A percentile compares a stretch with the other conserved stretches of the same genome.
These are phyloP conservation scores for Lentinus tigrinus DNA, from an alignment of 768 basidiomycete genomes.

Conservation along the genomic window DNA sequence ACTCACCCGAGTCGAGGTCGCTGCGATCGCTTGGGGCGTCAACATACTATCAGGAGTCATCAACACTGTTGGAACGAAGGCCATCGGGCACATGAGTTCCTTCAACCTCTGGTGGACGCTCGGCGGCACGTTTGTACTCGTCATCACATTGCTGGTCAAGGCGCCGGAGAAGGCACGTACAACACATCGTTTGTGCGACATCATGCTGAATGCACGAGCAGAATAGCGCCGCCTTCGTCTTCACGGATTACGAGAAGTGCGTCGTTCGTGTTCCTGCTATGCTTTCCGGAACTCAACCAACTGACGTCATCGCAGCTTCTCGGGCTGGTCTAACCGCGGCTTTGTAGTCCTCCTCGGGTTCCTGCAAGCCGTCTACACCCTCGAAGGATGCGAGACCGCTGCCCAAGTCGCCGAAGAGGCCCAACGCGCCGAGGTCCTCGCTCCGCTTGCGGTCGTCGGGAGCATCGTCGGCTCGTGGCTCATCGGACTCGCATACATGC, in stretches of 20 bases:
- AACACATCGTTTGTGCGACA: not conserved
- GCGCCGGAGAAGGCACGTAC: conserved; percentile 47
- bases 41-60: conserved; percentile 54
- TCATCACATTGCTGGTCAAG: conserved; percentile 55
- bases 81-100: conserved; percentile 52
- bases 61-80: conserved; percentile 57
- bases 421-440: conserved; percentile 52
- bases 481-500: conserved; percentile 56
- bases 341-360: conserved; percentile 61
- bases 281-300: not conserved
- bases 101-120: conserved; percentile 64
- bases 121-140: conserved; percentile 56
- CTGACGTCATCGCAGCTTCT: conserved; percentile 39
- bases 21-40: conserved; percentile 56
- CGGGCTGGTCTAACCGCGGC: conserved; percentile 51
- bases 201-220: conserved; percentile 20
- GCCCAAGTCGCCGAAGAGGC: conserved; percentile 66
- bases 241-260: conserved; percentile 57
- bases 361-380: conserved; percentile 58
- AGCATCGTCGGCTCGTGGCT: conserved; percentile 58
- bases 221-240: conserved; percentile 54
- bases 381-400: conserved; percentile 62
- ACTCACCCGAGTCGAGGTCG: conserved; percentile 47
- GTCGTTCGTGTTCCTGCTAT: conserved; percentile 1
- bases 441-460: conserved; percentile 55